Conservation (phyloP, 129 eudicot genomes). For the Daucus carota region DH1_v3.0 NC_030382.2:47982001-47982500, state of each 20-base stretch:
- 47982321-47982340: slow-evolving; percentile 76
- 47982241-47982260: not conserved
- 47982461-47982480: slow-evolving; percentile 56
- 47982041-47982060: slow-evolving; percentile 56
- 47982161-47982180: not conserved
- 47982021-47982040: slow-evolving; percentile 25
- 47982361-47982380: slow-evolving; percentile 40
- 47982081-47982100: slow-evolving; percentile 55
- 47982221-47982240: not conserved
- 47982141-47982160: not conserved
- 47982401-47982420: slow-evolving; percentile 67
- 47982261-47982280: not conserved
- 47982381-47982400: slow-evolving; percentile 48
- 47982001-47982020: slow-evolving; percentile 35
- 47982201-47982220: not conserved
- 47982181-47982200: not conserved
- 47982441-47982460: slow-evolving; percentile 37
- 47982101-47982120: slow-evolving; percentile 2
- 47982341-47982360: slow-evolving; percentile 74
- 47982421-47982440: slow-evolving; percentile 63
- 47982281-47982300: not conserved
- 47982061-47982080: slow-evolving; percentile 59
- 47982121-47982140: not conserved
- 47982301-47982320: slow-evolving; percentile 69
- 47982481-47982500: not conserved